phyloP scores from a whole-genome alignment of 2,329 filamentous ascomycete genomes.

The Colletotrichum salicis region DNA sequence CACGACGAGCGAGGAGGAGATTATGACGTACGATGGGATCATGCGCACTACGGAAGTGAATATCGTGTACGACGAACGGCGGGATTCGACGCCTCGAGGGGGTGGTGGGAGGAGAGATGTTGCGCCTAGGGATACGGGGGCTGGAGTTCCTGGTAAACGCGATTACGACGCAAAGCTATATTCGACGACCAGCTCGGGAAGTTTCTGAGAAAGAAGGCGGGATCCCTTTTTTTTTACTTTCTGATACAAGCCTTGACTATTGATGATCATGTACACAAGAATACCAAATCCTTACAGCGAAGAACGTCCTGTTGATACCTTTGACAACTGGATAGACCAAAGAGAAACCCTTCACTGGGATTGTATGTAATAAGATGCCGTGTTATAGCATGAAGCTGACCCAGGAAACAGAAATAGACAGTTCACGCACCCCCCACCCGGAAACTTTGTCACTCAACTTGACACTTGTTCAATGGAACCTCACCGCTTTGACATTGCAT shows the following conservation, averaged over 20 bases:
- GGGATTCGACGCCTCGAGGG: conserved; percentile 10
- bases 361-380: background rate
- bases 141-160: background rate
- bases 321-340: background rate
- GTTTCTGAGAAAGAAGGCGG: conserved; percentile 10
- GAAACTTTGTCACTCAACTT: conserved; percentile 1
- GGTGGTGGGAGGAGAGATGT: background rate
- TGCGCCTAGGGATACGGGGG: background rate
- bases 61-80: conserved; percentile 20
- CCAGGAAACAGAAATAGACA: background rate
- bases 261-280: background rate
- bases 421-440: background rate
- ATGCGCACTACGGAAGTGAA: conserved; percentile 38
- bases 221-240: background rate
- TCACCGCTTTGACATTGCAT: background rate
- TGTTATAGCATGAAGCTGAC: background rate
- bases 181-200: conserved; percentile 15
- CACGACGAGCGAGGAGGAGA: conserved; percentile 51
- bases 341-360: background rate
- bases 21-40: conserved; percentile 54
- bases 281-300: background rate
- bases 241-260: background rate
- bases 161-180: conserved; percentile 16
- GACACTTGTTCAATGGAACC: background rate
- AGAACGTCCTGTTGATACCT: background rate